Conservation (phyloP, 352 stramenopile genomes). For the Phytophthora ohioensis region DNA sequence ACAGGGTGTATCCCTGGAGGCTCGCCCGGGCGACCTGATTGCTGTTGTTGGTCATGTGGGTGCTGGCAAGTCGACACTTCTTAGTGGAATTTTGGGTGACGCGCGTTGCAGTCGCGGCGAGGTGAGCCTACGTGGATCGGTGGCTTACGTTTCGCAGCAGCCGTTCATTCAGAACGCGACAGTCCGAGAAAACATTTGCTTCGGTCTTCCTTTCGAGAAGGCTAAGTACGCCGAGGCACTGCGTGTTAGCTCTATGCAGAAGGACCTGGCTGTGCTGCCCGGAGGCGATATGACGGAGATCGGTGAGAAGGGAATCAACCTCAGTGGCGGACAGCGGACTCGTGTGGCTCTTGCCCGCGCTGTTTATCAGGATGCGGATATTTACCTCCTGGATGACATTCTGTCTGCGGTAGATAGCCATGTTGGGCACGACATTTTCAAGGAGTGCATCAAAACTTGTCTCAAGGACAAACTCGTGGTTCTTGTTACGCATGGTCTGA, state of each 20-base stretch:
- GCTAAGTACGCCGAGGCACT: slow-evolving; percentile 67
- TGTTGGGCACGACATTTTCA: slow-evolving; percentile 95
- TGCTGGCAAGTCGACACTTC: slow-evolving; percentile 78
- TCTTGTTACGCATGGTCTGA: slow-evolving; percentile 80
- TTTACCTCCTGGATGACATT: slow-evolving; percentile 96
- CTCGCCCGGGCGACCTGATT: slow-evolving; percentile 63
- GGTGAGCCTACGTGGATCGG: slow-evolving; percentile 81
- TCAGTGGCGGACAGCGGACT: slow-evolving; percentile 95
- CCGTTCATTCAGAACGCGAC: slow-evolving; percentile 98
- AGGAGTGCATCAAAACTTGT: slow-evolving; percentile 58
- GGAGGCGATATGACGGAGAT: slow-evolving; percentile 95
- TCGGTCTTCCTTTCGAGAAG: slow-evolving; percentile 84
- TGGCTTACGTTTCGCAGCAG: slow-evolving; percentile 96
- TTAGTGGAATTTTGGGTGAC: slow-evolving; percentile 68
- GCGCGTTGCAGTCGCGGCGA: slow-evolving; percentile 58
- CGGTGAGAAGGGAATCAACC: slow-evolving; percentile 95
- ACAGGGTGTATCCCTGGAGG: slow-evolving; percentile 71
- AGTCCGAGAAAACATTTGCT: slow-evolving; percentile 97
- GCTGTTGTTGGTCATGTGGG: slow-evolving; percentile 71
- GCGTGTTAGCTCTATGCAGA: slow-evolving; percentile 59
- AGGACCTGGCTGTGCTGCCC: slow-evolving; percentile 61
- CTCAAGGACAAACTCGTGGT: slow-evolving; percentile 86
- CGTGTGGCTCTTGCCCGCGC: slow-evolving; percentile 82
- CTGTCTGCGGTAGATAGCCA: slow-evolving; percentile 95
- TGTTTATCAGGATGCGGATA: slow-evolving; percentile 82